Evolutionary conservation across 345 rosid species (phyloP).

Genomic region (Citrus inodora): DNA sequence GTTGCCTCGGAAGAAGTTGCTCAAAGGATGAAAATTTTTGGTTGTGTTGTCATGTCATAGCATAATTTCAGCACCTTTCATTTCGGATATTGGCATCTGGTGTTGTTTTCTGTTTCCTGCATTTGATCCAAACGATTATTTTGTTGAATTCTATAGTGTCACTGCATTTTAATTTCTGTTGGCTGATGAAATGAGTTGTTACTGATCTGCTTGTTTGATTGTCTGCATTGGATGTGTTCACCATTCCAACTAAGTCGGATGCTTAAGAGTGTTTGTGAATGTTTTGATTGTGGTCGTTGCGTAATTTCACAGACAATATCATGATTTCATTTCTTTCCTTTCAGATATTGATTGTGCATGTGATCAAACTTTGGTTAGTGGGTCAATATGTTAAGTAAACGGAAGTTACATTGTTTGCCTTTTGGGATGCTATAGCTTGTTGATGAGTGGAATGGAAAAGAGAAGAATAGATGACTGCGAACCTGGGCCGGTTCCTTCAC

Average conservation of each 20-base stretch:
- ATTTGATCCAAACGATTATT: neutral
- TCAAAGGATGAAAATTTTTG: neutral
- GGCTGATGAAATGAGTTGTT: neutral
- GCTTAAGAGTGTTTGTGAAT: neutral
- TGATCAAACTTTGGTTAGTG: constrained; percentile 5
- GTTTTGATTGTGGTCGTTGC: neutral
- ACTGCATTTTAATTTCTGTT: neutral
- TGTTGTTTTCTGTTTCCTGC: constrained; percentile 11
- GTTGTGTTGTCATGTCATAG: neutral
- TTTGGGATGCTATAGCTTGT: constrained; percentile 14
- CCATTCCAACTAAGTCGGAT: neutral
- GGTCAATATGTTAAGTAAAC: constrained; percentile 28
- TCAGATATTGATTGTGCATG: constrained; percentile 14
- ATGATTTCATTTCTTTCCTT: constrained; percentile 5
- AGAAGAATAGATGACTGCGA: constrained; percentile 59
- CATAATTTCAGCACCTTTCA: neutral
- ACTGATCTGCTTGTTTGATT: neutral
- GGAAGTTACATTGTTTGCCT: constrained; percentile 7
- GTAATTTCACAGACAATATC: neutral
- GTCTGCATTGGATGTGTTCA: neutral
- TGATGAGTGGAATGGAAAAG: constrained; percentile 61
- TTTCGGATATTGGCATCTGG: neutral
- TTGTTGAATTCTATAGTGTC: neutral
- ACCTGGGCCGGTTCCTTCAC: constrained; percentile 59
- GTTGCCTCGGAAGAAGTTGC: neutral